Evolutionary conservation across 345 rosid genomes (phyloP).

Genomic region (Eucalyptus decipiens): DNA sequence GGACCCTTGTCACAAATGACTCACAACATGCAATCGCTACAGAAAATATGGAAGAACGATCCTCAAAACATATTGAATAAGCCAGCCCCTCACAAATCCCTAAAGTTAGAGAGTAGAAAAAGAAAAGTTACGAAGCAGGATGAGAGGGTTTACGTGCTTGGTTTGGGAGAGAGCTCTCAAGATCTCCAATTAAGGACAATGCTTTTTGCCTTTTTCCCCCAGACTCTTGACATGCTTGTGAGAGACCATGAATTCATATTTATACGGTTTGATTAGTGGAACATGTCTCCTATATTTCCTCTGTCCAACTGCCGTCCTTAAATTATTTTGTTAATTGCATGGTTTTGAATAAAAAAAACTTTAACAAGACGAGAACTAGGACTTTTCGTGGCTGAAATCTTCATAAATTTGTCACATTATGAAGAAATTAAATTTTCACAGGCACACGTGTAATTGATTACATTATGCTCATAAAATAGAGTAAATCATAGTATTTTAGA

Average conservation of each 20-base stretch:
- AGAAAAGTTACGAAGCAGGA: not conserved
- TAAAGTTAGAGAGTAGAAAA: not conserved
- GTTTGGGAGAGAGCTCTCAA: not conserved
- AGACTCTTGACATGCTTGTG: not conserved
- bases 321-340: not conserved
- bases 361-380: not conserved
- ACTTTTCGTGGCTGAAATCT: not conserved
- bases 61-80: not conserved
- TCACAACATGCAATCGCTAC: not conserved
- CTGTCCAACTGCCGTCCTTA: not conserved
- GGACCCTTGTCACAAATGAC: not conserved
- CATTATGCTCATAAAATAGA: not conserved
- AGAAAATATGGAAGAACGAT: not conserved
- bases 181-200: not conserved
- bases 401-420: not conserved
- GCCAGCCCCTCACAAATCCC: not conserved
- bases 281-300: not conserved
- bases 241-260: not conserved
- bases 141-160: not conserved
- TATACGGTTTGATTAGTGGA: not conserved
- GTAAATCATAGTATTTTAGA: not conserved
- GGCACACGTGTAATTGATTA: not conserved
- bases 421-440: not conserved
- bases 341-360: not conserved
- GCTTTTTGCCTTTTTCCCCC: not conserved